Base-by-base conservation (phyloP, 768 basidiomycete genomes). In the Tricholoma matsutake region DNA sequence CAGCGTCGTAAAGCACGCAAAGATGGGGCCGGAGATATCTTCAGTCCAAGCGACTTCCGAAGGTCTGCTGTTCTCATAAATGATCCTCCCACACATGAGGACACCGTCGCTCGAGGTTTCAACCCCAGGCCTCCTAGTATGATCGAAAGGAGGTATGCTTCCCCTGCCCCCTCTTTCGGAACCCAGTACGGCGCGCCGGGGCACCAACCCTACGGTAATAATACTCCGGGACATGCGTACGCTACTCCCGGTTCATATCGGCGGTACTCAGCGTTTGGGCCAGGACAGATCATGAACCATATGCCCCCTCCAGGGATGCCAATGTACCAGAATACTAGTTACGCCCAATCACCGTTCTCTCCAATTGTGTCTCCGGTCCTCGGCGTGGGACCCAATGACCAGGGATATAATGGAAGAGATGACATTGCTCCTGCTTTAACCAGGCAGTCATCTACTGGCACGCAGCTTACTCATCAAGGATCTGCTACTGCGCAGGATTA, bases 61-160 rank as follows among this genome's bases (percentile, higher is more conserved):
- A 84, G 86, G 56, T 90, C 89, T 13, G 83, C 82, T n/a, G 68
- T 86, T 14, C 70, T 89, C 22, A 73, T 86, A 22, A 76, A 84
- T 52, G 87, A 88, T 64, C 79, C 81, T n/a, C 75, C 74, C 28
- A 75, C 75, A 4, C 76, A 75, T 49, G 74, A 77, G 49, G 78
- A 78, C 59, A 74, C 71, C 49, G 68, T 75, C 57, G 73, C 73
- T 20, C 73, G 72, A 29, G 77, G 81, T 0, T 80, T 73, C 67
- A 83, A 83, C 60, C 83, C 83, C 16, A 81, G 83, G 20, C 84
- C 86, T 1, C 87, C 87, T n/a, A 77, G 80, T 29, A 69, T 69
- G 68, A 65, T 67, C 10, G 65, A 70, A 41, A 67, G 65, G 22
- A 65, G 64, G 39, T 61, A 67, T 43, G 67, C 67, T 41, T 70